Evolutionary conservation across 352 stramenopile genomes (phyloP).

Genomic region (Globisporangium heterothallicum): DNA sequence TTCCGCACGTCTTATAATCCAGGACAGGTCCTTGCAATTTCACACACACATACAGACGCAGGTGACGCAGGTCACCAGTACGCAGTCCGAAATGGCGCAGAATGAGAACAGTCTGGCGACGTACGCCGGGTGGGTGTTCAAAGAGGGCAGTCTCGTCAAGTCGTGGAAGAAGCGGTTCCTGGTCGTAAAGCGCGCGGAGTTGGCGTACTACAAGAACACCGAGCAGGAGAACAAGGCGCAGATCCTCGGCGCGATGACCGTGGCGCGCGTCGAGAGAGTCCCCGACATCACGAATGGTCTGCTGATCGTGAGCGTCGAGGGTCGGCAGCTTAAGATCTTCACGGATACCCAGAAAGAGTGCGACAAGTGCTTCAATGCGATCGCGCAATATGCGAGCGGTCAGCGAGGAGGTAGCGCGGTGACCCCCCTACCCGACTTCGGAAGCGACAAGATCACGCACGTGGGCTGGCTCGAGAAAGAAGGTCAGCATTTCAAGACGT

Average conservation of each 20-base stretch:
- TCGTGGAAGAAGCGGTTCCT: conserved; percentile 85
- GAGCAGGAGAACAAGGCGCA: conserved; percentile 60
- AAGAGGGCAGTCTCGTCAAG: conserved; percentile 72
- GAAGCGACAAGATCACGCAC: conserved; percentile 32
- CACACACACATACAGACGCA: neutral
- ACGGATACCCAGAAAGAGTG: conserved; percentile 66
- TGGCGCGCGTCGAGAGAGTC: conserved; percentile 57
- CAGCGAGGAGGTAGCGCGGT: conserved; percentile 17
- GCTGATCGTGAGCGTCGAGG: conserved; percentile 54
- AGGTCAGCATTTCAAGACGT: conserved; percentile 69
- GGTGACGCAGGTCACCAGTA: neutral
- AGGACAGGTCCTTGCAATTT: too few relatives aligned
- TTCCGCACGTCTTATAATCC: too few relatives aligned
- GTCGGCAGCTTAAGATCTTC: conserved; percentile 75
- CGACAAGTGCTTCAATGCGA: conserved; percentile 67
- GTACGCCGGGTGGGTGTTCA: conserved; percentile 74
- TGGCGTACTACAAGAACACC: conserved; percentile 81
- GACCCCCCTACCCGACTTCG: neutral
- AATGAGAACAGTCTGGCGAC: conserved; percentile 41
- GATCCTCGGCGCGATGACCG: conserved; percentile 62
- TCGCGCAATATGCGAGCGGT: conserved; percentile 40
- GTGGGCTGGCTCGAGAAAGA: conserved; percentile 82
- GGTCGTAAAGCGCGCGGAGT: conserved; percentile 62
- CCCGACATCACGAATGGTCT: conserved; percentile 72
- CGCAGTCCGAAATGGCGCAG: neutral